These are phyloP conservation scores for Erysimum cheiranthoides DNA, from an alignment of 345 rosid species.

Conservation along the genomic window DNA sequence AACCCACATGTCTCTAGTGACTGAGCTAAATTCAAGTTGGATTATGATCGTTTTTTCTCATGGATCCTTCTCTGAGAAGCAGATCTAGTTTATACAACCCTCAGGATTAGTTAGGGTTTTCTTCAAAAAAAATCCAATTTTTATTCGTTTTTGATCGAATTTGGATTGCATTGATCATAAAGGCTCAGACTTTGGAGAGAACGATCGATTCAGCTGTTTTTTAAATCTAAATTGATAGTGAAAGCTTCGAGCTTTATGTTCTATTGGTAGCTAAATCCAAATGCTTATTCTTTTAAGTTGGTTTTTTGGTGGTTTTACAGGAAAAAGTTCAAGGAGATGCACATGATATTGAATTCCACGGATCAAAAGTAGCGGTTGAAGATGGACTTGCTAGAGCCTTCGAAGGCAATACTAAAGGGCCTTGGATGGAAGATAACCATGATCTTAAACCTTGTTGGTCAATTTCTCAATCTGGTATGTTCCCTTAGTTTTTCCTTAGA, in stretches of 20 bases:
- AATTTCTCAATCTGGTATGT: slow-evolving; percentile 57
- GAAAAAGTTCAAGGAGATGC: slow-evolving; percentile 73
- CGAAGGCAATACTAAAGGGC: slow-evolving; percentile 54
- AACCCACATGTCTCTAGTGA: not conserved
- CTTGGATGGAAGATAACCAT: slow-evolving; percentile 72
- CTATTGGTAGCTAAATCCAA: slow-evolving; percentile 11
- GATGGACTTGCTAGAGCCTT: slow-evolving; percentile 52
- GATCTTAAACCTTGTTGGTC: slow-evolving; percentile 82
- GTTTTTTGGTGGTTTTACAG: slow-evolving; percentile 40
- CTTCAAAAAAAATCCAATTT: not conserved
- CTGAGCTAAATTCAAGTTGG: slow-evolving; percentile 27
- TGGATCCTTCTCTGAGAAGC: slow-evolving; percentile 29
- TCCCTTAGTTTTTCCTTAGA: not conserved
- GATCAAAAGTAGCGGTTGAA: slow-evolving; percentile 57
- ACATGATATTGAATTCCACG: slow-evolving; percentile 61
- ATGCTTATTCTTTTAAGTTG: slow-evolving; percentile 4
- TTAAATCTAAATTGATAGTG: not conserved
- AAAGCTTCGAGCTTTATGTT: slow-evolving; percentile 33
- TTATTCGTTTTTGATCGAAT: slow-evolving; percentile 24
- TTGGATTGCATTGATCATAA: slow-evolving; percentile 24
- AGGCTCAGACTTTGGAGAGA: slow-evolving; percentile 30
- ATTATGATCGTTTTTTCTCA: slow-evolving; percentile 2
- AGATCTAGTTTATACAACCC: slow-evolving; percentile 18
- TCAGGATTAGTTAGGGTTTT: slow-evolving; percentile 7
- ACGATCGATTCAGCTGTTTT: slow-evolving; percentile 7